Conservation (phyloP, 768 basidiomycete species). For the Amanita muscaria region DNA sequence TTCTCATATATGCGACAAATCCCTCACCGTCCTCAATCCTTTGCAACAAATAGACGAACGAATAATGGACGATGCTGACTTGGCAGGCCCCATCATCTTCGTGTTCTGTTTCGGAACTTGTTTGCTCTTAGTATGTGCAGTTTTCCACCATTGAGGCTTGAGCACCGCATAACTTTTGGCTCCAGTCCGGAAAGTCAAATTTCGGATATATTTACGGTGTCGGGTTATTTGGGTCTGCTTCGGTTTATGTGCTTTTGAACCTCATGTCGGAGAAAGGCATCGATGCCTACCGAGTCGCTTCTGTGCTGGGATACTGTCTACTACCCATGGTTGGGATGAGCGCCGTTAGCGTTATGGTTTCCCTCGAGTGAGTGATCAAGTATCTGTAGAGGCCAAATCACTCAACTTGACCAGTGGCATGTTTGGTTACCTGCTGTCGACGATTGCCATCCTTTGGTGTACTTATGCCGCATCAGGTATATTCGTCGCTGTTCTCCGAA, state of each 20-base stretch:
- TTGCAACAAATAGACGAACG: constrained; percentile 72
- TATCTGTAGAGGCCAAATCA: constrained; percentile 3
- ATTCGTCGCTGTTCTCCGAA: constrained; percentile 89
- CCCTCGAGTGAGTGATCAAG: constrained; percentile 66
- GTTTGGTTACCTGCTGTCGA: constrained; percentile 78
- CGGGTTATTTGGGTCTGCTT: constrained; percentile 85
- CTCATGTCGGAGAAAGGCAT: constrained; percentile 95
- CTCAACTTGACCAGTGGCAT: constrained; percentile 46
- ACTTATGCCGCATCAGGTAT: constrained; percentile 94
- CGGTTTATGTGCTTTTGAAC: constrained; percentile 91
- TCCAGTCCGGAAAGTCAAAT: constrained; percentile 93
- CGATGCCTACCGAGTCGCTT: constrained; percentile 90
- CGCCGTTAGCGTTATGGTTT: constrained; percentile 76
- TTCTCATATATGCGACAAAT: constrained; percentile 88
- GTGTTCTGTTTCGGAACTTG: constrained; percentile 92
- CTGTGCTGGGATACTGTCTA: constrained; percentile 93
- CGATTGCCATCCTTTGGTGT: constrained; percentile 88
- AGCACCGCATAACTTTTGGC: constrained; percentile 8
- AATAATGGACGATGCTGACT: constrained; percentile 99
- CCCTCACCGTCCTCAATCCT: constrained; percentile 92
- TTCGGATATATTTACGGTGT: constrained; percentile 99
- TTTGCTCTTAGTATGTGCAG: constrained; percentile 72
- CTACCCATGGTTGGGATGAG: constrained; percentile 95
- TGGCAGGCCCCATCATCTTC: constrained; percentile 93
- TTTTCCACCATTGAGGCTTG: background rate